Evolutionary conservation across 139 green algal species (phyloP), one percentile per base, ranked within the genome.

Genomic region (Chloropicon primus): DNA sequence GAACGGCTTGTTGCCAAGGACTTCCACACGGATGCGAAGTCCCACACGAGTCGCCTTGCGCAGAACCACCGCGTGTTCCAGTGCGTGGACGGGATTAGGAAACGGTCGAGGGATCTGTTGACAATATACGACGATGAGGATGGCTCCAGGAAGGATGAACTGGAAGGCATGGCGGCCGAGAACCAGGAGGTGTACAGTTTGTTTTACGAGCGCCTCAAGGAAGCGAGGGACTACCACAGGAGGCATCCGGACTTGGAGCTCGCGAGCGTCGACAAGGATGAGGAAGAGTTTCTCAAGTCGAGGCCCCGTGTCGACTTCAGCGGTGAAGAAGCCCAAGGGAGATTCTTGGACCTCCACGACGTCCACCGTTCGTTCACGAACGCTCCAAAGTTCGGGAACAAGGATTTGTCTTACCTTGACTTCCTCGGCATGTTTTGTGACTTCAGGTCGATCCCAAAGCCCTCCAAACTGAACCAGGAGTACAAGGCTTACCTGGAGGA

Each of bases 161-260:
- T 98, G 79, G 91, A 89, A 25, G 81, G 84, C 0, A 76, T 98
- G 28, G 90, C 86, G 1, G 84, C 84, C 0, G 83, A 87, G 27
- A 85, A 93, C 74, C 81, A 81, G 25, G 72, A 76, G 23, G 24
- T 74, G 71, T 28, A 21, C 71, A 74, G 24, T 5, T 10, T 88
- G 1, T 98, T 96, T 83, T 97, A 98, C 75, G 89, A 94, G 23
- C 88, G 94, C 0, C 76, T 98, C 24, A 95, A 94, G 73, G 94
- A 98, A 71, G 83, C 96, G 24, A 29, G 74, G 23, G 90, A 95
- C 21, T 97, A 95, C 80, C 86, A 97, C 82, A 79, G 87, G 71
- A 82, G 84, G 41, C 91, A 92, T 79, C 85, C 87, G 22, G 85
- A 82, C 27, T 62, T 79, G 5, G 91, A 94, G 29, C 77, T 96